Percentiles rank a stretch among this genome's conserved stretches.
Evolutionary conservation across 768 basidiomycete genomes (phyloP).

Genomic region (Solioccasus polychromus): DNA sequence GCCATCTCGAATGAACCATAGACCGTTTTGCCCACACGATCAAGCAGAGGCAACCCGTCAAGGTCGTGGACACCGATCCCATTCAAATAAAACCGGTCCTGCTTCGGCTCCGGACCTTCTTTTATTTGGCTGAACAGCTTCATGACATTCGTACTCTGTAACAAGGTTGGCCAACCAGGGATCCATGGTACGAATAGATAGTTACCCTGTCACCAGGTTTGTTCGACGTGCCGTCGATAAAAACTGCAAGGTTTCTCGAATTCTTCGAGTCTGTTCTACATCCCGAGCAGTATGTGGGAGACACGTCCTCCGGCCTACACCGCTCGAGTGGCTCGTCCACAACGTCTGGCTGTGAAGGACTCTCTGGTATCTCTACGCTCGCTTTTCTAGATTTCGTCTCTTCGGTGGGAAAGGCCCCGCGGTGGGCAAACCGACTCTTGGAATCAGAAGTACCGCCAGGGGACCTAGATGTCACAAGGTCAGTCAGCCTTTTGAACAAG

Average conservation of each 20-base stretch:
- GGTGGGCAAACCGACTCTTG: too few species aligned
- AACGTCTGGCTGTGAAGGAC: too few species aligned
- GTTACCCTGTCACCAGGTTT: constrained; percentile 36
- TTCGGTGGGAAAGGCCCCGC: too few species aligned
- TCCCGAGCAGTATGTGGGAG: too few species aligned
- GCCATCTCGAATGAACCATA: not conserved
- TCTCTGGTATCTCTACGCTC: too few species aligned
- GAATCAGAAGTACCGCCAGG: too few species aligned
- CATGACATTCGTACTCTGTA: constrained; percentile 33
- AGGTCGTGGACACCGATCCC: constrained; percentile 31
- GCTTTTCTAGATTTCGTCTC: too few species aligned
- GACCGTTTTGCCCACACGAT: not conserved
- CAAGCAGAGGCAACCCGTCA: not conserved
- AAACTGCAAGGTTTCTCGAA: constrained; percentile 33
- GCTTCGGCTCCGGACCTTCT: not conserved
- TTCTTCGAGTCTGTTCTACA: too few species aligned
- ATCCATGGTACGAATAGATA: constrained; percentile 7
- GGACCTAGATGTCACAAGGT: too few species aligned
- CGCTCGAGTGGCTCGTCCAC: too few species aligned
- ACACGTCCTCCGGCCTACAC: too few species aligned
- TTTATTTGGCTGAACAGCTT: constrained; percentile 28
- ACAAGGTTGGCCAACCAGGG: not conserved
- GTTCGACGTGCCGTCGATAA: constrained; percentile 17
- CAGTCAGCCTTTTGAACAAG: too few species aligned
- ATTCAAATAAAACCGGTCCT: constrained; percentile 28